Evolutionary conservation across 2,329 filamentous ascomycete genomes (phyloP).

Genomic region (Penicillium sp.): DNA sequence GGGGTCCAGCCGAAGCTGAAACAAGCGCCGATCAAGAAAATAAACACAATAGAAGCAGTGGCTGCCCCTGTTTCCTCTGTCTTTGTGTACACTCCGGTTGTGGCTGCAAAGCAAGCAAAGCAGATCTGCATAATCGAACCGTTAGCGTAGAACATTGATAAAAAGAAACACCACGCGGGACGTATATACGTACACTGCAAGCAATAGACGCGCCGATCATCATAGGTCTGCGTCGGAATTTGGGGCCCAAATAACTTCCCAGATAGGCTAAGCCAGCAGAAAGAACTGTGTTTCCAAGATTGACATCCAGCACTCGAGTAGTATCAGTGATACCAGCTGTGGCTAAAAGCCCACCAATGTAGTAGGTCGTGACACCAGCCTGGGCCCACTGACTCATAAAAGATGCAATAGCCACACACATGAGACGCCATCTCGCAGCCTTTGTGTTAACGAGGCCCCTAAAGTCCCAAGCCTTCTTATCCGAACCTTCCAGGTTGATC

Average conservation of each 20-base stretch:
- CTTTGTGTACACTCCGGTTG: conserved; percentile 7
- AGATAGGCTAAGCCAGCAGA: conserved; percentile 47
- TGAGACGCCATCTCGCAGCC: conserved; percentile 50
- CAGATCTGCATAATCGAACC: background rate
- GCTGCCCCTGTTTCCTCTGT: conserved; percentile 45
- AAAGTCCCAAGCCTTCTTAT: conserved; percentile 57
- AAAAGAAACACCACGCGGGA: background rate
- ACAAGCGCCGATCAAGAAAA: conserved; percentile 53
- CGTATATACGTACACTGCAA: background rate
- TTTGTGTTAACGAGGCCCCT: conserved; percentile 1
- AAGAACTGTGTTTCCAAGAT: conserved; percentile 55
- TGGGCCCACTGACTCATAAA: conserved; percentile 52
- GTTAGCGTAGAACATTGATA: background rate
- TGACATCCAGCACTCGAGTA: conserved; percentile 55
- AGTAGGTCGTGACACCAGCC: conserved; percentile 51
- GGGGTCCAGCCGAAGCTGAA: conserved; percentile 53
- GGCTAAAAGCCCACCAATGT: conserved; percentile 54
- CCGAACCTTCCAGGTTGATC: conserved; percentile 36
- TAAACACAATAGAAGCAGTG: conserved; percentile 45
- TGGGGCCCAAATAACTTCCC: conserved; percentile 58
- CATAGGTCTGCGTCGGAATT: conserved; percentile 59
- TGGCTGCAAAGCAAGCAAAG: conserved; percentile 3
- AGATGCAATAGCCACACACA: conserved; percentile 52
- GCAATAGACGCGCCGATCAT: conserved; percentile 29
- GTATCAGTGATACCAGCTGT: conserved; percentile 53